These are phyloP conservation scores for Penicillium sp. DNA, from an alignment of 2,329 filamentous ascomycete genomes.

Conservation along the genomic window DNA sequence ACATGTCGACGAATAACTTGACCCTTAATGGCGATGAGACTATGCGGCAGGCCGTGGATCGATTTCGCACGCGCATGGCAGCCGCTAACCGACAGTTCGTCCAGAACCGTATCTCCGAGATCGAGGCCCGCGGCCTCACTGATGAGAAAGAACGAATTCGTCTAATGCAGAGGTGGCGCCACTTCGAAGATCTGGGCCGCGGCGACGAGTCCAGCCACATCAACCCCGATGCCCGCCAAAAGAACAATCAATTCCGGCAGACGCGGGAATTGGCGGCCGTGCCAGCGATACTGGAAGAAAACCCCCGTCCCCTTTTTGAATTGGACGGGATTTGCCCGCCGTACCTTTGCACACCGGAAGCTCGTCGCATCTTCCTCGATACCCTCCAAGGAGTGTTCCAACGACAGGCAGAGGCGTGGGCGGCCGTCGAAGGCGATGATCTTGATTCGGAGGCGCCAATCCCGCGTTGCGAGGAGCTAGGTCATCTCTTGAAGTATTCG, in stretches of 20 bases:
- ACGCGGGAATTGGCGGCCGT: neutral
- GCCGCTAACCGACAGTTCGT: neutral
- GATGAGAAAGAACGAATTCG: neutral
- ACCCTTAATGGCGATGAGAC: neutral
- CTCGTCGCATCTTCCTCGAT: neutral
- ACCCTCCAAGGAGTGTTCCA: neutral
- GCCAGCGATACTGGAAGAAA: neutral
- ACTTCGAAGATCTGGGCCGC: neutral
- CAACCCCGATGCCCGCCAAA: too few relatives aligned
- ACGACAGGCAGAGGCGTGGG: neutral
- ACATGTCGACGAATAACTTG: too few relatives aligned
- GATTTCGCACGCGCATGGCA: neutral
- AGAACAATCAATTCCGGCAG: neutral
- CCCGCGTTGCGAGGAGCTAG: neutral
- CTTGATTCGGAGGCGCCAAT: neutral
- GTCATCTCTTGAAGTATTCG: neutral
- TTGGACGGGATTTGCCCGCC: neutral
- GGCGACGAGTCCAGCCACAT: neutral
- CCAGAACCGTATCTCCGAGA: neutral
- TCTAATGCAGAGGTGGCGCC: neutral
- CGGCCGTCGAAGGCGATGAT: neutral
- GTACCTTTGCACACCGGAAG: neutral
- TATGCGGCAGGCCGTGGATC: neutral
- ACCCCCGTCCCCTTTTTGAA: neutral
- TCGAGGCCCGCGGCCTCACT: neutral